A percentile compares a stretch with the other conserved stretches of the same genome.
Evolutionary conservation across 2,329 filamentous ascomycete genomes (phyloP).

Genomic region (Verticillium longisporum): DNA sequence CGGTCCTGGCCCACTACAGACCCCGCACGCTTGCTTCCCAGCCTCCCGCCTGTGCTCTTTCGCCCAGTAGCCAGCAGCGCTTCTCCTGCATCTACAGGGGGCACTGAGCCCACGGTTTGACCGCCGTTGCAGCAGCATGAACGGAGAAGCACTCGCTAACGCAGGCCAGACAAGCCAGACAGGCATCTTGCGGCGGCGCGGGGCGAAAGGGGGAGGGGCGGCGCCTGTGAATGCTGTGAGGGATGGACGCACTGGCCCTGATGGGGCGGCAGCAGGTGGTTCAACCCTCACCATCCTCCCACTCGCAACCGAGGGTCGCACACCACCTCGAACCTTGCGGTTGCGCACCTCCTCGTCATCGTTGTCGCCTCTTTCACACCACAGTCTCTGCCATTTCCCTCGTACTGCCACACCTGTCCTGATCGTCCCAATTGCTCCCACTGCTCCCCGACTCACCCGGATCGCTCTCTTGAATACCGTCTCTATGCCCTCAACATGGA

Average conservation of each 20-base stretch:
- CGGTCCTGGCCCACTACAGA: neutral
- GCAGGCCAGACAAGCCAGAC: neutral
- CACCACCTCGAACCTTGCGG: neutral
- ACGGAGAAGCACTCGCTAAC: neutral
- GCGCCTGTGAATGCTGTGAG: neutral
- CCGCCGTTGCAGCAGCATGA: neutral
- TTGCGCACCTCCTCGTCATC: constrained; percentile 3
- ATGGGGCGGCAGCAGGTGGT: neutral
- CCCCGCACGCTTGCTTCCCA: neutral
- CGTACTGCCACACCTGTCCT: neutral
- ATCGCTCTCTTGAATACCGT: neutral
- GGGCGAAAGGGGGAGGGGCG: neutral
- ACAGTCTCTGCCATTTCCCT: neutral
- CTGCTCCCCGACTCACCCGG: neutral
- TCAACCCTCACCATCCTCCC: neutral
- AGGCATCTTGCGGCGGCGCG: neutral
- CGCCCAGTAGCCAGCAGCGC: neutral
- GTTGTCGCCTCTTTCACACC: neutral
- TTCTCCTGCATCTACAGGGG: neutral
- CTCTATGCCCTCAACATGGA: constrained; percentile 32
- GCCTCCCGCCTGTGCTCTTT: neutral
- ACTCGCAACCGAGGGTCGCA: neutral
- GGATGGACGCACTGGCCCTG: neutral
- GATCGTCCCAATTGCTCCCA: constrained; percentile 3
- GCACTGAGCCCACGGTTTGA: neutral